Evolutionary conservation across 2,329 filamentous ascomycete species (phyloP), one percentile per base, ranked within the genome.

Genomic region (Arthrobotrys iridis): DNA sequence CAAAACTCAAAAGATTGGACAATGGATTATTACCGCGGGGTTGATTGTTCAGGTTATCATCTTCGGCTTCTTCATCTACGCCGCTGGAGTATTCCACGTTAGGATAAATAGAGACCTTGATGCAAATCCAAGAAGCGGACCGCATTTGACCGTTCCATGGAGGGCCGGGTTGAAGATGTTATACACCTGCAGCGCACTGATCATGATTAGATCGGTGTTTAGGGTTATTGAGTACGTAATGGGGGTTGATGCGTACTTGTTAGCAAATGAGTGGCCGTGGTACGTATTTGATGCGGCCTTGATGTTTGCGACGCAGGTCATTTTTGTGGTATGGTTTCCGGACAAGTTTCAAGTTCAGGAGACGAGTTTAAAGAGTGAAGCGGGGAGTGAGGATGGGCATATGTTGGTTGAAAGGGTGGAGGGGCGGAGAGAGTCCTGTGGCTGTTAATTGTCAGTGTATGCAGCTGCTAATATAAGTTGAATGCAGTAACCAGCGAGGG

Each of bases 1-100:
- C 0, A 79, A 79, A 0, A 79, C 80, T 30, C 75, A 64, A 60
- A 77, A 55, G 22, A 81, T 77, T 11, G 86, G 85, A 18, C 79
- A 86, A 76, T 83, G 84, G 20, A 81, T 89, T 50, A 84, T 89
- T 13, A 80, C 89, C 4, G 84, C 77, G 0, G 88, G 88, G 0
- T 81, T 90, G 1, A 79, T 86, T 26, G 79, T 89, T 11, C 88
- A 90, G 78, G 82, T 90, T 18, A 26, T 87, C 37, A 83, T 86
- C 62, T 89, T 90, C 75, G 83, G 83, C 13, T 81, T 89, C 43
- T 90, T 90, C 78, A 80, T 86, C 28, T 65, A 83, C 2, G 83
- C 84, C 0, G 83, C 85, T 0, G 77, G 83, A 1, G 72, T 85
- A 0, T 88, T 88, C 80, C 84, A 89, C 76, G 4, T 8, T 1